These are phyloP conservation scores for Xylogone sp. DNA, from an alignment of 2,329 filamentous ascomycete species.

Conservation along the genomic window DNA sequence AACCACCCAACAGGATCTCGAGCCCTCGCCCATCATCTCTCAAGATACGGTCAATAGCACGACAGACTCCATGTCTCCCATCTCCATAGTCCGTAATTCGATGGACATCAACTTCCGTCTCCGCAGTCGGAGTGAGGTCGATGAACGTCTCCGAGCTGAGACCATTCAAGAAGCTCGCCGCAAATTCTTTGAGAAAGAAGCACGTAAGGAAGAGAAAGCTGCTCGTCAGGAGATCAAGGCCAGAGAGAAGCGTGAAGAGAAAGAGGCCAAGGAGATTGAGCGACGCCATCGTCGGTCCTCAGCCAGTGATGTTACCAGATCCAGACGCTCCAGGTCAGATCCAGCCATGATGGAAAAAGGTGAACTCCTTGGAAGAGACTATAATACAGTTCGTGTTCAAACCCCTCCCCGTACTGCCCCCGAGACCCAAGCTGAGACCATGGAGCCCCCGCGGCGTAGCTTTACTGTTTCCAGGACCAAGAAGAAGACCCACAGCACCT, in stretches of 20 bases:
- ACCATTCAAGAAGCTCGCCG: constrained; percentile 58
- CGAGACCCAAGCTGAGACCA: neutral
- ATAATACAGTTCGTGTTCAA: constrained; percentile 11
- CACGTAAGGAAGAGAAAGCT: constrained; percentile 58
- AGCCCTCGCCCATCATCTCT: constrained; percentile 12
- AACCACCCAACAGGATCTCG: constrained; percentile 21
- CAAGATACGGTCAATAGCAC: constrained; percentile 18
- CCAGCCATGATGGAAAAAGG: constrained; percentile 22
- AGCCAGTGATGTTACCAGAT: constrained; percentile 37
- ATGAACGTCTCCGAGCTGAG: constrained; percentile 50
- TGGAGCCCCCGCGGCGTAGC: neutral
- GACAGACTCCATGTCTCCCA: constrained; percentile 28
- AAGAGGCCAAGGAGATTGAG: constrained; percentile 50
- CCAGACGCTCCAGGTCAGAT: constrained; percentile 33
- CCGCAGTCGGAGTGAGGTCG: constrained; percentile 57
- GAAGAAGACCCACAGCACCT: constrained; percentile 57
- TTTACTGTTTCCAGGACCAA: constrained; percentile 32
- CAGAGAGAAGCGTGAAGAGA: constrained; percentile 54
- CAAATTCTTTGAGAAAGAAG: constrained; percentile 60
- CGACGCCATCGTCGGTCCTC: constrained; percentile 28
- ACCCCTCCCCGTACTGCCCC: constrained; percentile 1
- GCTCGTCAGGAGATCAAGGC: constrained; percentile 55
- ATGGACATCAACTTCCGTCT: constrained; percentile 57
- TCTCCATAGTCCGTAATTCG: constrained; percentile 54
- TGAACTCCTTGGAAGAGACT: constrained; percentile 15